Evolutionary conservation across 2,329 filamentous ascomycete species (phyloP).

Genomic region (Claviceps citrina): DNA sequence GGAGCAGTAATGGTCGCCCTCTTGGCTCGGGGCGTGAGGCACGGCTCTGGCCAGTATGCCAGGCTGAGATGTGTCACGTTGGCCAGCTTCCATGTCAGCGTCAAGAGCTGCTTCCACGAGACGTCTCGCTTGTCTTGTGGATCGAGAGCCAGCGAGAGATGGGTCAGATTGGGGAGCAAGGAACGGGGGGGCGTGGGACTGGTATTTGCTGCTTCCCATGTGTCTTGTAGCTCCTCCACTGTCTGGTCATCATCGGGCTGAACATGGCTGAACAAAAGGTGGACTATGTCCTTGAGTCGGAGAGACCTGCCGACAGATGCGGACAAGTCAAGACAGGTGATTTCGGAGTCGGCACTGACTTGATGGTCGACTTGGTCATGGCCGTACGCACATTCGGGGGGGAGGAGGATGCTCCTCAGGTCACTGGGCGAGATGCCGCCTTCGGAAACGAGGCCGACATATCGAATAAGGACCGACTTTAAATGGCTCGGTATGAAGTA

Average conservation of each 20-base stretch:
- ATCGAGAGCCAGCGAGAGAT: constrained; percentile 41
- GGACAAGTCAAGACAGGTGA: constrained; percentile 39
- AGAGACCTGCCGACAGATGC: constrained; percentile 35
- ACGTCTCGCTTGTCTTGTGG: constrained; percentile 19
- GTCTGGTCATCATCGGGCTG: constrained; percentile 6
- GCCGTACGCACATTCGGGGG: constrained; percentile 14
- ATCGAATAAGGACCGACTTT: constrained; percentile 35
- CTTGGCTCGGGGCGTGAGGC: constrained; percentile 38
- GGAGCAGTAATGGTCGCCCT: constrained; percentile 30
- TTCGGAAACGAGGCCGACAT: constrained; percentile 29
- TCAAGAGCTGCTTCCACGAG: constrained; percentile 44
- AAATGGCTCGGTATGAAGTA: constrained; percentile 38
- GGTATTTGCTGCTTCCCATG: constrained; percentile 33
- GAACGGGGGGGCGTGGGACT: constrained; percentile 18
- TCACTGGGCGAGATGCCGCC: constrained; percentile 35
- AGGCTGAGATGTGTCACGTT: constrained; percentile 45
- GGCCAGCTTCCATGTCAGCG: constrained; percentile 35
- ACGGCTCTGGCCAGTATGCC: constrained; percentile 46
- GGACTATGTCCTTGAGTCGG: constrained; percentile 34
- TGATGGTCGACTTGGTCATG: constrained; percentile 15
- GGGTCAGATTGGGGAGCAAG: constrained; percentile 42
- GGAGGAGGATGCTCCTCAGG: constrained; percentile 30
- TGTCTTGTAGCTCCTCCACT: constrained; percentile 27
- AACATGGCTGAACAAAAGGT: constrained; percentile 31
- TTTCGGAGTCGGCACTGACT: constrained; percentile 15